Evolutionary conservation across 1,139 yeast genomes (phyloP).

Genomic region (Taphrina betulina): DNA sequence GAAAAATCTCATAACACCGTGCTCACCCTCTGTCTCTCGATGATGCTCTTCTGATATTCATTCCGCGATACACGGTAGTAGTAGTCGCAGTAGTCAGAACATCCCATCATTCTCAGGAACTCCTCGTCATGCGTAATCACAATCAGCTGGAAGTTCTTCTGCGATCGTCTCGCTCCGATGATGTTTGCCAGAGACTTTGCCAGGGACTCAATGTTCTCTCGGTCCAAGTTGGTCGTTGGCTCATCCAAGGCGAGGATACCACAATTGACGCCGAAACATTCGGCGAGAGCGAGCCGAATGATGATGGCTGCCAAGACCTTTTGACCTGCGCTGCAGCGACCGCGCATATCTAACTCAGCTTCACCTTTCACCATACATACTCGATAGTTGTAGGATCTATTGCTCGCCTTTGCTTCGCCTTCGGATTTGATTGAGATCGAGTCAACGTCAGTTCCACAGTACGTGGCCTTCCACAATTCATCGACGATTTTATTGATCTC

Average conservation of each 20-base stretch:
- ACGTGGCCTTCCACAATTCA: conserved; percentile 91
- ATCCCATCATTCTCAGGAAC: conserved; percentile 79
- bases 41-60: conserved; percentile 46
- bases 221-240: conserved; percentile 94
- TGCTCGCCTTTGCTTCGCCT: conserved; percentile 60
- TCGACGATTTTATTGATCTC: conserved; percentile 85
- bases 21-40: conserved; percentile 20
- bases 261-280: conserved; percentile 91
- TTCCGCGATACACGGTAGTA: conserved; percentile 80
- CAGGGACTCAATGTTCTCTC: conserved; percentile 81
- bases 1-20: conserved; percentile 10
- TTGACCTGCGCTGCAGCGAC: conserved; percentile 97
- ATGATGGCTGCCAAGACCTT: conserved; percentile 90
- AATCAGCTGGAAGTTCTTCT: conserved; percentile 86
- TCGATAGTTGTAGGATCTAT: conserved; percentile 81
- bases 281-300: conserved; percentile 87
- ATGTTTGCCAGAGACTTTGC: conserved; percentile 77
- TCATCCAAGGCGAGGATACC: conserved; percentile 96
- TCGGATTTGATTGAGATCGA: conserved; percentile 84
- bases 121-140: conserved; percentile 92
- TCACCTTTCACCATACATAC: conserved; percentile 95
- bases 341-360: conserved; percentile 94
- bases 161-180: conserved; percentile 70
- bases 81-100: conserved; percentile 81
- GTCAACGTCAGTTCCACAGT: conserved; percentile 95